Conservation (phyloP, 2,329 filamentous ascomycete species). For the Epichloe brachyelytri region DNA sequence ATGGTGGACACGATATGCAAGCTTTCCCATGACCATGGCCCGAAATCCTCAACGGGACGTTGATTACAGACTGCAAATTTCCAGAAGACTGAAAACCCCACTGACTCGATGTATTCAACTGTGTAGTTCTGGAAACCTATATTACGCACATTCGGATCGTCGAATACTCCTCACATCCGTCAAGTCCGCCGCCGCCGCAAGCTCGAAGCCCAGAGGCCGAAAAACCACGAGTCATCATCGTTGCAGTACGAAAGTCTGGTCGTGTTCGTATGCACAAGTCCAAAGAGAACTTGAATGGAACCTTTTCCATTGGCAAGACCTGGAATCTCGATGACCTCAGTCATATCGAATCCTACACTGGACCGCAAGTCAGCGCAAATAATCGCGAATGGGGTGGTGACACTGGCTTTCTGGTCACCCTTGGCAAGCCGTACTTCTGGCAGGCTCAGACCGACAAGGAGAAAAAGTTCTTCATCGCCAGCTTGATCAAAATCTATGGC, state of each 20-base stretch:
- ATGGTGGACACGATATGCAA: neutral
- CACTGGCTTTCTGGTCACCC: constrained; percentile 73
- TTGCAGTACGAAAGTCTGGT: constrained; percentile 84
- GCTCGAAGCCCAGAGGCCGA: constrained; percentile 58
- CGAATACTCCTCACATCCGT: constrained; percentile 75
- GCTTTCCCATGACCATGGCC: neutral
- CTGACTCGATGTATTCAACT: constrained; percentile 7
- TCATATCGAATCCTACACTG: constrained; percentile 69
- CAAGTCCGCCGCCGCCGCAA: constrained; percentile 69
- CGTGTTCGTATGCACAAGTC: constrained; percentile 94
- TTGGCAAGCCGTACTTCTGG: constrained; percentile 96
- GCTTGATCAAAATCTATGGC: constrained; percentile 86
- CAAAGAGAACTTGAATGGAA: constrained; percentile 84
- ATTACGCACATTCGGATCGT: constrained; percentile 91
- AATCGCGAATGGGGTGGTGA: constrained; percentile 67
- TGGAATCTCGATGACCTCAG: constrained; percentile 91
- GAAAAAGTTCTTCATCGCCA: constrained; percentile 97
- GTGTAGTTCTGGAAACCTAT: constrained; percentile 60
- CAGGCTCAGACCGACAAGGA: constrained; percentile 86
- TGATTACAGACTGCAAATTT: neutral
- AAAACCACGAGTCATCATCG: constrained; percentile 83
- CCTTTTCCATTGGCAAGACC: constrained; percentile 95
- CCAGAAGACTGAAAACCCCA: neutral
- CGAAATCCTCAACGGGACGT: neutral
- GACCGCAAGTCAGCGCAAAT: constrained; percentile 42